phyloP scores from a whole-genome alignment of 176 grass and related monocot species.

The Aechmea fasciata region DNA sequence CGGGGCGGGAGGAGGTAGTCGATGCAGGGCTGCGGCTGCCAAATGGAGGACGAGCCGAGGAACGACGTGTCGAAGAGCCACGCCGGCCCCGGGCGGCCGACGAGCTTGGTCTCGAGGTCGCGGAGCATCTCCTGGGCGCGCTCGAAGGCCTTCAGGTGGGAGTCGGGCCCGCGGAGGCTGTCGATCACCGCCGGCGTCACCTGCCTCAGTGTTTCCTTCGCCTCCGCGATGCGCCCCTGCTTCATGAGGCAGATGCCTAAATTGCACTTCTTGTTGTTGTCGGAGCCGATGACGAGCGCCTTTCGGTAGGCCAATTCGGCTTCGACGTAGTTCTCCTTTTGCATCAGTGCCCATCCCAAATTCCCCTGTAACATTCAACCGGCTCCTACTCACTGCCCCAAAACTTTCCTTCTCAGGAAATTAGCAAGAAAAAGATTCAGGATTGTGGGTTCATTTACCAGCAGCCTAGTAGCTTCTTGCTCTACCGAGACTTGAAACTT shows the following conservation, averaged over 20 bases:
- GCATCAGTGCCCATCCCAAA: slow-evolving; percentile 95
- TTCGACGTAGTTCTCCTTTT: slow-evolving; percentile 89
- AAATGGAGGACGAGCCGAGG: slow-evolving; percentile 64
- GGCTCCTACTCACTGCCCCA: neutral
- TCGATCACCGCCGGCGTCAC: slow-evolving; percentile 56
- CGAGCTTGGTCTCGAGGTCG: slow-evolving; percentile 73
- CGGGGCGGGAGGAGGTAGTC: slow-evolving; percentile 43
- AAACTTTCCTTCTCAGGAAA: neutral
- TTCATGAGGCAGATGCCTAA: slow-evolving; percentile 93
- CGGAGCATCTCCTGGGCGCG: slow-evolving; percentile 87
- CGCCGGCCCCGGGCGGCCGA: slow-evolving; percentile 27
- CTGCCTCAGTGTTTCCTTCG: slow-evolving; percentile 92
- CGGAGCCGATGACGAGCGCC: slow-evolving; percentile 62
- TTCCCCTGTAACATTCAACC: slow-evolving; percentile 70
- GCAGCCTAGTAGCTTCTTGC: slow-evolving; percentile 89
- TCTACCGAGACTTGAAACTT: slow-evolving; percentile 97
- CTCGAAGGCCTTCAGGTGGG: slow-evolving; percentile 91
- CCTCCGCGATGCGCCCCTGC: slow-evolving; percentile 70
- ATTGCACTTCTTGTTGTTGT: slow-evolving; percentile 99
- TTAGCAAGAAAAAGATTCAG: neutral
- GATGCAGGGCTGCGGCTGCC: slow-evolving; percentile 84
- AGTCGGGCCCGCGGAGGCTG: slow-evolving; percentile 71
- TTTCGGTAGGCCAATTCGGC: slow-evolving; percentile 71
- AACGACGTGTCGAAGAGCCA: slow-evolving; percentile 82
- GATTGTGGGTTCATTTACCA: slow-evolving; percentile 28